Conservation (phyloP, 2,329 filamentous ascomycete genomes). For the Cladophialophora exuberans region DNA sequence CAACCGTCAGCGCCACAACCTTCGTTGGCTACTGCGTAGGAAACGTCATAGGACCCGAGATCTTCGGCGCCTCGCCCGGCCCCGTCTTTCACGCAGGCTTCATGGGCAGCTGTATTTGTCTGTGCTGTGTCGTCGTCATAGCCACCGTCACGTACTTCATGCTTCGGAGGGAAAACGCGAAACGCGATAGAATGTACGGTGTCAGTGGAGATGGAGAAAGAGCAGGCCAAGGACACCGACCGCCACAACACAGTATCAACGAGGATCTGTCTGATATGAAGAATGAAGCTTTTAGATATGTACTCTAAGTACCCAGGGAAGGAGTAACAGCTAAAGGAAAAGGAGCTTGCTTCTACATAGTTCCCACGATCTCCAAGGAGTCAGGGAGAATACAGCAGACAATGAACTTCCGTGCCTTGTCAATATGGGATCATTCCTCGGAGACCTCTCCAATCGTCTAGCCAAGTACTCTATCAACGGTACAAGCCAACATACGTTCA, state of each 20-base stretch:
- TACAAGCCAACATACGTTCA: no score
- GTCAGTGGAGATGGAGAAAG: no score
- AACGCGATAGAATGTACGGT: neutral
- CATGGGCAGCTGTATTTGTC: conserved; percentile 8
- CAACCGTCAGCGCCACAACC: conserved; percentile 5
- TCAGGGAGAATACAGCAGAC: no score
- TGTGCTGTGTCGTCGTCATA: conserved; percentile 7
- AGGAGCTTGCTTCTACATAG: no score
- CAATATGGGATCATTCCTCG: no score
- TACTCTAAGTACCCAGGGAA: neutral
- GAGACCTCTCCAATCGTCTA: no score
- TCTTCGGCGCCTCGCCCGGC: conserved; percentile 1
- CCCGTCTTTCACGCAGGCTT: conserved; percentile 6
- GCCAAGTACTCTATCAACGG: no score
- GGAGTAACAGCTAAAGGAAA: no score
- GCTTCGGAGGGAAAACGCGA: conserved; percentile 1
- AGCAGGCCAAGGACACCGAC: no score
- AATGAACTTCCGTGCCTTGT: no score
- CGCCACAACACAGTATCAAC: neutral
- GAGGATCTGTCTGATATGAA: conserved; percentile 9
- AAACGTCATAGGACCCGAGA: conserved; percentile 6
- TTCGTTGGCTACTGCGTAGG: conserved; percentile 6
- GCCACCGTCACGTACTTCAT: conserved; percentile 1
- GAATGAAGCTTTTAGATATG: conserved; percentile 3
- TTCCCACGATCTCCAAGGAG: no score